Evolutionary conservation across 1,139 yeast genomes (phyloP), one percentile per base, ranked within the genome.

Genomic region (Kluyveromyces sp.): DNA sequence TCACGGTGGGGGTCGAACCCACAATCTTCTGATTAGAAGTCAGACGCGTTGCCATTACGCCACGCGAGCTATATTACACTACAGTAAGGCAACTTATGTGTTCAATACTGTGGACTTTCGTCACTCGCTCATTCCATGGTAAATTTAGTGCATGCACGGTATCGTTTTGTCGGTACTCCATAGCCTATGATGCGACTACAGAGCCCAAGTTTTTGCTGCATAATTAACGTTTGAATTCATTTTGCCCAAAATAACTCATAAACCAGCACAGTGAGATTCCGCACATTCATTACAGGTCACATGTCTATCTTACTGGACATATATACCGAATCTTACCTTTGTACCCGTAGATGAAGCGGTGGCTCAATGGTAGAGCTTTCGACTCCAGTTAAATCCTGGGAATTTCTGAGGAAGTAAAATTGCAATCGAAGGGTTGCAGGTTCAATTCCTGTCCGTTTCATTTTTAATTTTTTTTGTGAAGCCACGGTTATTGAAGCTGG

Each of bases 291-390:
- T n/a, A n/a, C n/a, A n/a, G n/a, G n/a, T n/a, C n/a, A n/a, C n/a
- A n/a, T n/a, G n/a, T n/a, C 26, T 22, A 22, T 22, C 9, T 6
- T 22, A 6, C 9, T 22, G 26, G 8, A 22, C 8, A 22, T 22
- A 22, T 6, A 9, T 22, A 22, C 26, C 6, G 26, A 33, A 15
- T 12, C 9, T n/a, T n/a, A 22, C 13, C 30, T 4, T 4, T 3
- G 12, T 16, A 6, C 26, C 42, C 26, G 26, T 26, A 40, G 34
- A 47, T 47, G 86, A 78, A 78, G 87, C 85, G 82, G 85, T 80
- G 86, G 87, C 88, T 81, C 88, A 80, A 81, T 80, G 88, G 88
- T 79, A 80, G 88, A 80, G 87, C 86, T 78, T 80, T 80, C 80
- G 88, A 81, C 80, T 82, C 87, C 87, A 80, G 75, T 66, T 66